These are phyloP conservation scores for Penicillium janthinellum DNA, from an alignment of 2,329 filamentous ascomycete genomes.

Conservation along the genomic window DNA sequence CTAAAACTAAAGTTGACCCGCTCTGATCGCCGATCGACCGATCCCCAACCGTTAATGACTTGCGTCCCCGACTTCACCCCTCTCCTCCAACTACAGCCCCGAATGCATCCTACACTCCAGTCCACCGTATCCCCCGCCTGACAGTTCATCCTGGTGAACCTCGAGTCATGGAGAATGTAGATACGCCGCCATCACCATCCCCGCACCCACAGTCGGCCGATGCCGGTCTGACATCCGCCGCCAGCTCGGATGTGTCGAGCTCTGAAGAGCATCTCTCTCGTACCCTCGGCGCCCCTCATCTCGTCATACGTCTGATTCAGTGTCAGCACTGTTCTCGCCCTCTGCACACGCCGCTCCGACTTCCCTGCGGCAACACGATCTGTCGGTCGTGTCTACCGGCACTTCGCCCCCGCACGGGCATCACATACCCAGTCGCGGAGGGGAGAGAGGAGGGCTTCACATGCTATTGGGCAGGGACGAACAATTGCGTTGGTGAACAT, in stretches of 20 bases:
- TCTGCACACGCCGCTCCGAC: conserved; percentile 67
- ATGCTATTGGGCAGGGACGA: conserved; percentile 60
- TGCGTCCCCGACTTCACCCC: conserved; percentile 6
- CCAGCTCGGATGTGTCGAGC: conserved; percentile 19
- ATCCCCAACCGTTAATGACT: conserved; percentile 15
- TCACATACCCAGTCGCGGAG: conserved; percentile 74
- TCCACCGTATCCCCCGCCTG: not conserved
- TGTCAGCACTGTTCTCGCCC: conserved; percentile 73
- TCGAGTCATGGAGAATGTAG: conserved; percentile 19
- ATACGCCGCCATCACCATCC: conserved; percentile 1
- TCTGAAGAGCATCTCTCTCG: conserved; percentile 40
- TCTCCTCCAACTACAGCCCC: not conserved
- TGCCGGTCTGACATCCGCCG: conserved; percentile 10
- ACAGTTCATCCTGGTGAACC: not conserved
- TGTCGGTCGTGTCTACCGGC: conserved; percentile 75
- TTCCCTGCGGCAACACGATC: conserved; percentile 79
- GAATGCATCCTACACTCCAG: not conserved
- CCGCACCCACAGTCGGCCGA: conserved; percentile 10
- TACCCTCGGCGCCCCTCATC: conserved; percentile 59
- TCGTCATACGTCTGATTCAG: conserved; percentile 73
- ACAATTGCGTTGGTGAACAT: conserved; percentile 69
- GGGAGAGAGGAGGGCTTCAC: conserved; percentile 68
- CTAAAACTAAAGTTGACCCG: conserved; percentile 28
- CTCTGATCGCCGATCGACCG: conserved; percentile 23
- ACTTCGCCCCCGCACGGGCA: conserved; percentile 64